Base-by-base conservation (phyloP, 495 filamentous ascomycete genomes). In the Neurospora sublineolata region DNA sequence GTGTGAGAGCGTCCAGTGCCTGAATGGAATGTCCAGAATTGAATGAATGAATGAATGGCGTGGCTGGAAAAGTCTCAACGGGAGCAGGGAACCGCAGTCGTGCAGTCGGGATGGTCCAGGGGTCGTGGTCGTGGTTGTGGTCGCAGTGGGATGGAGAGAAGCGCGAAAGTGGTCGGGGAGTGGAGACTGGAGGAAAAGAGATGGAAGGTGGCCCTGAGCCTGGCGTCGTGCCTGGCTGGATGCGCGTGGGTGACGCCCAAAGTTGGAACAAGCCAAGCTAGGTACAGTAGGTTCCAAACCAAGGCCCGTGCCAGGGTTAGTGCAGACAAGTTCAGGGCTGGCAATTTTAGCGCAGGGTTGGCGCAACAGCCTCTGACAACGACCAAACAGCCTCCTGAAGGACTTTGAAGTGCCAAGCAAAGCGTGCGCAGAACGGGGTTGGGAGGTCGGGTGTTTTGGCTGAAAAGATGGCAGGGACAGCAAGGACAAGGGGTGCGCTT, bases 61-160 rank as follows among this genome's bases (percentile, higher is more conserved):
- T 79, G 76, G 76, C 76, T 79, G 77, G 77, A 78, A 79, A 77
- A 77, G 70, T 72, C 68, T 72, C 68, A 67, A 60, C 52, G 72
- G 69, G 70, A 68, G 70, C 46, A 38, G 52, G 52, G 52, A 60
- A 60, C 52, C 52, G 52, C 52, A 60, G 52, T 33, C 52, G 52
- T 60, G 52, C 52, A 60, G 52, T 60, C 52, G 52, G 52, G 52
- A 60, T 30, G 27, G 23, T 60, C 52, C 52, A 60, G 52, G 52
- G 52, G 52, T 60, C 52, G 52, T 30, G 52, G 46, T 27, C 46
- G 20, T 27, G n/a, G 44, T 23, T 20, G 46, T 58, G 20, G 20
- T 58, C 46, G 46, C 46, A 58, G 46, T 27, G 46, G 20, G 27
- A 16, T 42, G 23, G 16, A 4, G 23, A 33, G 23, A 60, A 60